Conservation (phyloP, 2,329 filamentous ascomycete genomes). For the Fusarium piperis region DNA sequence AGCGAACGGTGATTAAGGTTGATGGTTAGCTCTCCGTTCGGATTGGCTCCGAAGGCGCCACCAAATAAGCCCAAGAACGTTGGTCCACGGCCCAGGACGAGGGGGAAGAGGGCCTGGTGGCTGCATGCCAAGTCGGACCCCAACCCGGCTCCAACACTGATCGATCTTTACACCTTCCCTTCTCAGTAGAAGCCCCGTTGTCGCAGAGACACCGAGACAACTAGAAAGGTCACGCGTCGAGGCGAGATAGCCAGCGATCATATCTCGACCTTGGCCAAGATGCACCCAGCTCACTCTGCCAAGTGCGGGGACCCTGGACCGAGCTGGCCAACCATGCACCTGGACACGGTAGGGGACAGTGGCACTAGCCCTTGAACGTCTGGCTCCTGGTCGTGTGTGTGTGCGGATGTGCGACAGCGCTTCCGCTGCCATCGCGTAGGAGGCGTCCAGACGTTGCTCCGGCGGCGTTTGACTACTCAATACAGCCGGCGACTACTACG, state of each 20-base stretch:
- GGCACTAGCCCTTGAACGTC: background rate
- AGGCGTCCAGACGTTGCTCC: background rate
- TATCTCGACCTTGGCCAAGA: background rate
- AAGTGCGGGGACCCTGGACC: slow-evolving; percentile 29
- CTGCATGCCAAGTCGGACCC: slow-evolving; percentile 25
- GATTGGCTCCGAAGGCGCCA: slow-evolving; percentile 15
- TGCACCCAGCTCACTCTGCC: slow-evolving; percentile 7
- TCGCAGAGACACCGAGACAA: background rate
- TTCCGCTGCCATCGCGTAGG: background rate
- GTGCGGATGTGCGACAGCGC: background rate
- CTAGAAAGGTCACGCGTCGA: slow-evolving; percentile 28
- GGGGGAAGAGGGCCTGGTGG: background rate
- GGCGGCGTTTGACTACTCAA: background rate
- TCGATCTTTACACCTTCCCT: slow-evolving; percentile 37
- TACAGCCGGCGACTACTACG: background rate
- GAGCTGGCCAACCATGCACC: background rate
- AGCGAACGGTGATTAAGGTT: slow-evolving; percentile 31
- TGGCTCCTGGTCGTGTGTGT: background rate
- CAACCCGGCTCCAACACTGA: slow-evolving; percentile 8
- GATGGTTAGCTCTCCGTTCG: slow-evolving; percentile 4
- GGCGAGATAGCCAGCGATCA: slow-evolving; percentile 29
- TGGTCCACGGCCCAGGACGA: background rate
- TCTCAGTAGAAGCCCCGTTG: slow-evolving; percentile 29
- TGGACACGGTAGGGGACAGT: background rate
- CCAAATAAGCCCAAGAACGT: slow-evolving; percentile 4